phyloP scores from a whole-genome alignment of 441 rosid genomes.

The Gossypium trilobum region DNA sequence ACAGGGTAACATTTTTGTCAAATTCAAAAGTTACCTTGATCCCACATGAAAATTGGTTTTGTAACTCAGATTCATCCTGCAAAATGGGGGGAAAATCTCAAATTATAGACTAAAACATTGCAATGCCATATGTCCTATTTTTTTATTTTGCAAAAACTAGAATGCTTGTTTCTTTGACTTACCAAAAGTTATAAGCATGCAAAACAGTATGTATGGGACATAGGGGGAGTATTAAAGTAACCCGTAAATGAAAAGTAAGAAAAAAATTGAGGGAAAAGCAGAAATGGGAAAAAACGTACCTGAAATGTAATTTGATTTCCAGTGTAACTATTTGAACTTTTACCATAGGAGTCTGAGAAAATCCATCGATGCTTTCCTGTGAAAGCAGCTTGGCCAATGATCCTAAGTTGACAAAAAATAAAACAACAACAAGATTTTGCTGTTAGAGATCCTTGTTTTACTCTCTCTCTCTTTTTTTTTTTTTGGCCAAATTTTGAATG shows the following conservation, averaged over 20 bases:
- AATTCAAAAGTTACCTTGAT: slow-evolving; percentile 35
- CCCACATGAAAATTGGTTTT: slow-evolving; percentile 36
- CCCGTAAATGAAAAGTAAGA: neutral
- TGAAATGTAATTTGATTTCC: slow-evolving; percentile 25
- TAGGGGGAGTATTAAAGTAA: neutral
- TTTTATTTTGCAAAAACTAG: neutral
- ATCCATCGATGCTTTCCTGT: slow-evolving; percentile 64
- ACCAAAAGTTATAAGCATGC: neutral
- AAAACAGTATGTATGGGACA: neutral
- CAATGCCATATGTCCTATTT: neutral
- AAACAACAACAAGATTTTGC: slow-evolving; percentile 1
- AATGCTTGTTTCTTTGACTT: neutral
- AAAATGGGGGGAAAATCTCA: neutral
- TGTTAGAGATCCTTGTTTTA: neutral
- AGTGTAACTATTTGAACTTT: slow-evolving; percentile 16
- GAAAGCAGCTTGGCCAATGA: slow-evolving; percentile 60
- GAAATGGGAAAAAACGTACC: slow-evolving; percentile 28
- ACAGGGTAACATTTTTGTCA: neutral
- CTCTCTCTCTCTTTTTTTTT: neutral
- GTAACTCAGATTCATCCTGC: slow-evolving; percentile 38
- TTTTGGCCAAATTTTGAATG: neutral
- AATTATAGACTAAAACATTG: slow-evolving; percentile 2
- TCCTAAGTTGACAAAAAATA: slow-evolving; percentile 30
- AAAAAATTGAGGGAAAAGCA: neutral
- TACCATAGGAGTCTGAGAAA: slow-evolving; percentile 35